Evolutionary conservation across 495 filamentous ascomycete species (phyloP).

Genomic region (Alectoria sarmentosa): DNA sequence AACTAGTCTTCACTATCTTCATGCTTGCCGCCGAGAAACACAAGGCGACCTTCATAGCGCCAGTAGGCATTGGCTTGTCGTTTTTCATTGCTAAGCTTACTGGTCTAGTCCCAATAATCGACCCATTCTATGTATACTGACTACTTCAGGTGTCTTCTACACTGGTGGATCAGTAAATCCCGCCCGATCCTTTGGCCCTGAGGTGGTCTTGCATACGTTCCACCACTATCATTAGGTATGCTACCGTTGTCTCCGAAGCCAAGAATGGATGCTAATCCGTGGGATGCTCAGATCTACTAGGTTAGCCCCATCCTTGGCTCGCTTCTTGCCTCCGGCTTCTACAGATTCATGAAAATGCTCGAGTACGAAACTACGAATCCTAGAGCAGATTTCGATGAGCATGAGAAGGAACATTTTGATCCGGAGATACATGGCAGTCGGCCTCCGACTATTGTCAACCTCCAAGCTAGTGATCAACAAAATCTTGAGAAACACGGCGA

Average conservation of each 20-base stretch:
- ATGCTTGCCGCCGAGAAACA: conserved; percentile 54
- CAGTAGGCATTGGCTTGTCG: conserved; percentile 43
- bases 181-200: conserved; percentile 33
- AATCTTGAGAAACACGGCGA: neutral
- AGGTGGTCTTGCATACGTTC: conserved; percentile 20
- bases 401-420: conserved; percentile 13
- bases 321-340: conserved; percentile 61
- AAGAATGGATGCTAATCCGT: too few species aligned
- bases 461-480: neutral
- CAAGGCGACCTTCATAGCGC: conserved; percentile 34
- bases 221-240: conserved; percentile 33
- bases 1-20: conserved; percentile 50
- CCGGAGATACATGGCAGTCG: neutral
- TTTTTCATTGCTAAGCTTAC: conserved; percentile 46
- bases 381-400: conserved; percentile 47
- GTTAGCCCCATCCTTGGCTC: conserved; percentile 60
- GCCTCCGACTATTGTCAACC: conserved; percentile 23
- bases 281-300: conserved; percentile 51
- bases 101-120: conserved; percentile 10
- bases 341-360: conserved; percentile 57
- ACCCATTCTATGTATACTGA: neutral
- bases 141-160: conserved; percentile 44
- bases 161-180: conserved; percentile 57
- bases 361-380: conserved; percentile 76
- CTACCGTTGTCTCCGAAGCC: neutral